Conservation (phyloP, 1,139 yeast genomes). For the Suhomyces maxii region DNA sequence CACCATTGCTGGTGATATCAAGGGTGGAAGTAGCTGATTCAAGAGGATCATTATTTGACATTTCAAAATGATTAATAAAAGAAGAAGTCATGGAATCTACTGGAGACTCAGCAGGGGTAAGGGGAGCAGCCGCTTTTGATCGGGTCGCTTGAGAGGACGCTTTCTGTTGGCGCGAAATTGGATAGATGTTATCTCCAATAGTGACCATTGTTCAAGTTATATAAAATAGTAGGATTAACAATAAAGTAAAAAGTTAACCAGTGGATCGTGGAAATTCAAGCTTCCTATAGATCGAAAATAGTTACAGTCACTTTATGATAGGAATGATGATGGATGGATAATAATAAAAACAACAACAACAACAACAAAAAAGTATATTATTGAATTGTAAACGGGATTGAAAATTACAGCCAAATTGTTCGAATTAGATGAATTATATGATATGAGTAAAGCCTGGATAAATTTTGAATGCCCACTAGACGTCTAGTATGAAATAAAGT, state of each 20-base stretch:
- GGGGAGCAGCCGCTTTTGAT: constrained; percentile 4
- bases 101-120: constrained; percentile 8
- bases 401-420: too few species aligned
- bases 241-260: background rate
- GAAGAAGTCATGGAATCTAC: constrained; percentile 3
- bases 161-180: constrained; percentile 2
- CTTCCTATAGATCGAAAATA: too few species aligned
- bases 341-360: background rate
- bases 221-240: too few species aligned
- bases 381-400: too few species aligned
- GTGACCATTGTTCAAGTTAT: constrained; percentile 17
- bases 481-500: background rate
- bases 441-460: background rate
- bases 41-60: constrained; percentile 2
- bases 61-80: constrained; percentile 8
- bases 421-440: too few species aligned
- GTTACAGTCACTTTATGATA: too few species aligned
- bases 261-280: constrained; percentile 11
- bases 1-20: constrained; percentile 12
- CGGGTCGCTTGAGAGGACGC: constrained; percentile 3
- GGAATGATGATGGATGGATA: background rate
- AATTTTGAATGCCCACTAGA: background rate
- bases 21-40: constrained; percentile 5
- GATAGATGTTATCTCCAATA: constrained; percentile 15
- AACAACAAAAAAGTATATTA: background rate